A percentile compares a stretch with the other conserved stretches of the same genome.
phyloP scores from a whole-genome alignment of 805 yeast genomes.

The Diddensiella caesifluorescens region DNA sequence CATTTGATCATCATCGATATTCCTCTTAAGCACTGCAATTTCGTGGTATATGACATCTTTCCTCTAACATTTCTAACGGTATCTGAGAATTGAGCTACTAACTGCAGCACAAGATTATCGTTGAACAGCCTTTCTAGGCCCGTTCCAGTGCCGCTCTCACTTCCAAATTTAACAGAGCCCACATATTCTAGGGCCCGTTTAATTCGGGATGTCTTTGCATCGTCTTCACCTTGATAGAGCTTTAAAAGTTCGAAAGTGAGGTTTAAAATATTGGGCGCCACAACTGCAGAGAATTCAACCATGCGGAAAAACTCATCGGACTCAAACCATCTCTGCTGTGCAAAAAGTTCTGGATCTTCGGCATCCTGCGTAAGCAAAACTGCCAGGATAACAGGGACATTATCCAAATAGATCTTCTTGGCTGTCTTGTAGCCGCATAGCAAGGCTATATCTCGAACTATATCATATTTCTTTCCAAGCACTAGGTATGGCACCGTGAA shows the following conservation, averaged over 20 bases:
- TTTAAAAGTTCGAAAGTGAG: conserved; percentile 36
- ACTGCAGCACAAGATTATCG: conserved; percentile 60
- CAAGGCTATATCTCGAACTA: conserved; percentile 56
- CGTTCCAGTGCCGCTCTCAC: not conserved
- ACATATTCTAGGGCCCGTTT: conserved; percentile 14
- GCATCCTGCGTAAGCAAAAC: conserved; percentile 49
- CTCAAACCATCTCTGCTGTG: conserved; percentile 48
- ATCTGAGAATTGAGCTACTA: conserved; percentile 62
- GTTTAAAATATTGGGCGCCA: conserved; percentile 24
- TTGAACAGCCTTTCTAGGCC: conserved; percentile 34
- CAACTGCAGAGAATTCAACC: conserved; percentile 28
- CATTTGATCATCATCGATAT: conserved; percentile 59
- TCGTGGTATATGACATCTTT: conserved; percentile 64
- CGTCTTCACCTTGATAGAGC: conserved; percentile 32
- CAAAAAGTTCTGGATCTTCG: conserved; percentile 43
- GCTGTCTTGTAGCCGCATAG: conserved; percentile 41
- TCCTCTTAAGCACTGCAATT: conserved; percentile 66
- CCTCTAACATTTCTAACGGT: conserved; percentile 71
- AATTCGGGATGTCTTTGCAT: conserved; percentile 8
- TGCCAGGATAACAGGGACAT: conserved; percentile 52
- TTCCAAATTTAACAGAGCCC: conserved; percentile 12
- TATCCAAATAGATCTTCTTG: conserved; percentile 43
- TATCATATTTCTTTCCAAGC: conserved; percentile 57
- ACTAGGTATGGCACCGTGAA: conserved; percentile 74
- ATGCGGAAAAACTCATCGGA: conserved; percentile 44